Conservation (phyloP, 1,139 yeast species). For the Nakaseomyces bracarensis region DNA sequence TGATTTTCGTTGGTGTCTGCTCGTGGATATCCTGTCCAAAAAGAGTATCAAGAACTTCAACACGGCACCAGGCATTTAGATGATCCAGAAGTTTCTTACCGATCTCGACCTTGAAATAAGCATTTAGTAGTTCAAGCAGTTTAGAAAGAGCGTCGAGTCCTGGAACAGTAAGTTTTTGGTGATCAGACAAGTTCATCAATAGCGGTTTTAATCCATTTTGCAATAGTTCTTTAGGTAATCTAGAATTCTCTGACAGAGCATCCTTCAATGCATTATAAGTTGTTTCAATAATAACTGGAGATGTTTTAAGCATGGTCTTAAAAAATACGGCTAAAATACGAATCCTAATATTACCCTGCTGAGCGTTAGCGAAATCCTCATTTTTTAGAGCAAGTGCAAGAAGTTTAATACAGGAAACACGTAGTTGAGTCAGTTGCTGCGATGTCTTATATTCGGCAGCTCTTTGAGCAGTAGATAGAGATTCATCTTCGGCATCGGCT, state of each 20-base stretch:
- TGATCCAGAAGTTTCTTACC: conserved; percentile 91
- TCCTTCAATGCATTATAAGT: conserved; percentile 83
- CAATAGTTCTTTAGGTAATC: conserved; percentile 82
- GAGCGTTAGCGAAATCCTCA: conserved; percentile 67
- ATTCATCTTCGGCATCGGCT: conserved; percentile 96
- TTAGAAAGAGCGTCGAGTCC: conserved; percentile 90
- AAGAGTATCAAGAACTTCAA: conserved; percentile 46
- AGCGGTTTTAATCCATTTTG: conserved; percentile 94
- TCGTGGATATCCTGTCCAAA: conserved; percentile 42
- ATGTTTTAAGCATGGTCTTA: conserved; percentile 81
- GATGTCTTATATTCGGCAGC: conserved; percentile 81
- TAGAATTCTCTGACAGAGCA: conserved; percentile 77
- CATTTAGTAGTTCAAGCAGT: conserved; percentile 73
- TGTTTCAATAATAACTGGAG: conserved; percentile 83
- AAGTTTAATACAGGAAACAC: conserved; percentile 82
- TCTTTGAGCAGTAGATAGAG: conserved; percentile 79
- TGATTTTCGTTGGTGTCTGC: conserved; percentile 74
- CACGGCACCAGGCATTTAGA: conserved; percentile 93
- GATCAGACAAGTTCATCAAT: conserved; percentile 90
- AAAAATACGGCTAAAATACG: conserved; percentile 88
- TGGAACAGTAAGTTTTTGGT: conserved; percentile 76
- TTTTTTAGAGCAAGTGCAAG: conserved; percentile 77
- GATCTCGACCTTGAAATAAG: conserved; percentile 92
- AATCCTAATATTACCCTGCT: conserved; percentile 75
- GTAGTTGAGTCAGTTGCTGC: conserved; percentile 72